Conservation (phyloP, 192 early-diverging fungal species). For the Gonapodya sp. region DNA sequence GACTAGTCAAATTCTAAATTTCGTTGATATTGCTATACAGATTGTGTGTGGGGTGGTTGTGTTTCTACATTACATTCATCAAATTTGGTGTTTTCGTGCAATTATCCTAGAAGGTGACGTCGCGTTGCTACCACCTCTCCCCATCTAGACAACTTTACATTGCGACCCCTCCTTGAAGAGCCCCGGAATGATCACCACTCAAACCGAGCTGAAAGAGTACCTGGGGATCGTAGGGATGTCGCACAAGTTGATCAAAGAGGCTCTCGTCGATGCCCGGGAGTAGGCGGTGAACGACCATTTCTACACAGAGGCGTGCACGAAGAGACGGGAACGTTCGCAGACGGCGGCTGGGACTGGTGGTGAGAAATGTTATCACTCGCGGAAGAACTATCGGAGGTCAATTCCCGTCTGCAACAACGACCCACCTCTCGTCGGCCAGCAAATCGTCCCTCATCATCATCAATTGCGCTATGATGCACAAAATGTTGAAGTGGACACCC, state of each 20-base stretch:
- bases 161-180: too few species aligned
- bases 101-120: too few species aligned
- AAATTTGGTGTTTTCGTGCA: too few species aligned
- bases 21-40: too few species aligned
- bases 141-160: too few species aligned
- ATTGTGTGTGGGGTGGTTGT: too few species aligned
- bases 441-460: slow-evolving; percentile 65
- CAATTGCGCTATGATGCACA: slow-evolving; percentile 80
- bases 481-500: slow-evolving; percentile 86
- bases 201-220: not conserved
- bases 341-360: not conserved
- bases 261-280: not conserved
- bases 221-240: not conserved
- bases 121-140: too few species aligned
- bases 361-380: not conserved
- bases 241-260: not conserved
- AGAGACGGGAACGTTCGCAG: not conserved
- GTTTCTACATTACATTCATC: too few species aligned
- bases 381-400: not conserved
- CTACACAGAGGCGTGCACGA: not conserved
- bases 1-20: too few species aligned
- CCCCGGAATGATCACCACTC: too few species aligned
- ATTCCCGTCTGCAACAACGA: not conserved
- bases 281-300: not conserved
- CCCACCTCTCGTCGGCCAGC: slow-evolving; percentile 19